Conservation (phyloP, 2,329 filamentous ascomycete genomes). For the Colletotrichum lini region DNA sequence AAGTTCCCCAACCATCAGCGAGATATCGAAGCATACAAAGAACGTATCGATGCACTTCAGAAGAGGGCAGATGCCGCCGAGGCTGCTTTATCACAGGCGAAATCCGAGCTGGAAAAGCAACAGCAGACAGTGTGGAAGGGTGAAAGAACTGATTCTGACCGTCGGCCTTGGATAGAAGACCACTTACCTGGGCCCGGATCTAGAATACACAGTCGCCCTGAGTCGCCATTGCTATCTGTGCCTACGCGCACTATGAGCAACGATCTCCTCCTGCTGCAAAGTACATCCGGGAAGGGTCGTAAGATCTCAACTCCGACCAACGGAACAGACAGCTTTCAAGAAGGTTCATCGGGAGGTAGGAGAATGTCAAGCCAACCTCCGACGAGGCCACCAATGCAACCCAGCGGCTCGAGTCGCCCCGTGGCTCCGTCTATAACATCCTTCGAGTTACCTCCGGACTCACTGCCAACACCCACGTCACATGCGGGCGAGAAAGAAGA, state of each 20-base stretch:
- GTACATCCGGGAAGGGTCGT: constrained; percentile 52
- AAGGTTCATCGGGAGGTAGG: constrained; percentile 59
- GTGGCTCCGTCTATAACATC: constrained; percentile 62
- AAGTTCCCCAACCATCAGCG: constrained; percentile 75
- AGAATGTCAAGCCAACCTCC: constrained; percentile 66
- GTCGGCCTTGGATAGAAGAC: constrained; percentile 68
- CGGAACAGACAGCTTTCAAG: constrained; percentile 57
- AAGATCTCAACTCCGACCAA: constrained; percentile 67
- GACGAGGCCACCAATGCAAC: constrained; percentile 57
- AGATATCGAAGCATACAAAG: constrained; percentile 73
- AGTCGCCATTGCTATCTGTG: constrained; percentile 67
- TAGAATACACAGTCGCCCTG: constrained; percentile 66
- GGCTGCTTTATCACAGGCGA: constrained; percentile 71
- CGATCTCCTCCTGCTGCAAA: constrained; percentile 59
- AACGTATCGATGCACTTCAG: constrained; percentile 73
- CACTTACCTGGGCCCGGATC: constrained; percentile 56
- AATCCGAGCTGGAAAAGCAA: constrained; percentile 66
- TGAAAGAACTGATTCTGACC: constrained; percentile 57
- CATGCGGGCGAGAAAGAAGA: constrained; percentile 64
- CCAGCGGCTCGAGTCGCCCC: constrained; percentile 54
- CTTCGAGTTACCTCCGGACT: constrained; percentile 58
- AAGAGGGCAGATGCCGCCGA: constrained; percentile 77
- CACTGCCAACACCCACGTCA: constrained; percentile 56
- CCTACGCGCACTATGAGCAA: constrained; percentile 67
- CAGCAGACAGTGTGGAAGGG: constrained; percentile 61